These are phyloP conservation scores for Juncus effusus DNA, from an alignment of 176 grass and related monocot species.

Conservation along the genomic window DNA sequence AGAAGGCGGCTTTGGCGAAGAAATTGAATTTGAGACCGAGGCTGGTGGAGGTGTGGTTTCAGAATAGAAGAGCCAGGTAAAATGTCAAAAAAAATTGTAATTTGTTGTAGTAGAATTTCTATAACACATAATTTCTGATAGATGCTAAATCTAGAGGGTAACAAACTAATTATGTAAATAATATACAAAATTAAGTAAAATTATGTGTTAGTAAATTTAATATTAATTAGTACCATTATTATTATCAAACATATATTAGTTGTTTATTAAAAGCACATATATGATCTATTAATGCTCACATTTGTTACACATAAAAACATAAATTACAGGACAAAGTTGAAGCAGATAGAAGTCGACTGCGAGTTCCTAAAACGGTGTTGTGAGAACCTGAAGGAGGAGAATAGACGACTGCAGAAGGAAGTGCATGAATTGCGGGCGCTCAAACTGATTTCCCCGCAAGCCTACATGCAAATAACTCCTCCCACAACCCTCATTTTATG, in stretches of 20 bases:
- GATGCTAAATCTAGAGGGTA: not conserved
- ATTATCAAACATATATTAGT: too few relatives aligned
- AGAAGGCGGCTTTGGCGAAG: constrained; percentile 80
- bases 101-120: not conserved
- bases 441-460: constrained; percentile 57
- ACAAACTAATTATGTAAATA: not conserved
- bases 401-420: constrained; percentile 69
- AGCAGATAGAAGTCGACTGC: constrained; percentile 93
- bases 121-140: not conserved
- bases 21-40: constrained; percentile 66
- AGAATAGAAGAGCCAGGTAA: constrained; percentile 82
- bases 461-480: constrained; percentile 57
- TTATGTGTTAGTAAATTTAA: not conserved
- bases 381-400: constrained; percentile 69
- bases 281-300: too few relatives aligned
- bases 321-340: constrained; percentile 64
- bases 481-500: constrained; percentile 89
- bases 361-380: constrained; percentile 78
- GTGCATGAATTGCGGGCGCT: constrained; percentile 75
- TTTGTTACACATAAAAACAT: not conserved
- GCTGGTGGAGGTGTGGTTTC: constrained; percentile 96
- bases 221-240: too few relatives aligned
- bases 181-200: not conserved
- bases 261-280: too few relatives aligned
- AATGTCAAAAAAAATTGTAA: not conserved